Evolutionary conservation across 1,139 yeast genomes (phyloP).

Genomic region (Debaryomyces nepalensis): DNA sequence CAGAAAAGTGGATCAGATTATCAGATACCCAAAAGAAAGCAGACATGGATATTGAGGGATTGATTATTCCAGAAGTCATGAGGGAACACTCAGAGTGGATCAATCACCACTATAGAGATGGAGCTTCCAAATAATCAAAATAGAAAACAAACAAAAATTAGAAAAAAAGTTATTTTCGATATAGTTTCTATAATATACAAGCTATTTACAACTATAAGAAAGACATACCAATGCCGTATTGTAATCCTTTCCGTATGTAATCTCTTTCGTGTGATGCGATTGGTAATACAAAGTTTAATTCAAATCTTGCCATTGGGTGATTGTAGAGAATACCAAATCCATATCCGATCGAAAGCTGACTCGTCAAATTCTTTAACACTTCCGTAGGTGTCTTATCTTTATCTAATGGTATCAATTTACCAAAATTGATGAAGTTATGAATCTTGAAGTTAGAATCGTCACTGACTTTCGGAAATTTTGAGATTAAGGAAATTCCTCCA

Average conservation of each 20-base stretch:
- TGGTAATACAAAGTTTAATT: conserved; percentile 85
- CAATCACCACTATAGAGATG: conserved; percentile 14
- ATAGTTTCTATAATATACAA: conserved; percentile 11
- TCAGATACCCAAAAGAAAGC: conserved; percentile 42
- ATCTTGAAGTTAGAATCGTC: conserved; percentile 66
- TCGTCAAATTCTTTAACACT: conserved; percentile 30
- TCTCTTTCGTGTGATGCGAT: conserved; percentile 68
- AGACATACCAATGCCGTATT: conserved; percentile 89
- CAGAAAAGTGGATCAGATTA: conserved; percentile 57
- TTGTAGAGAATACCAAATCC: conserved; percentile 83
- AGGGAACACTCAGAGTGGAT: conserved; percentile 68
- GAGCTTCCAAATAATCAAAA: neutral
- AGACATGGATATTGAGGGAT: conserved; percentile 67
- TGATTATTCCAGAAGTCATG: conserved; percentile 78
- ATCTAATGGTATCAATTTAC: conserved; percentile 59
- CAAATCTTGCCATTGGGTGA: conserved; percentile 91
- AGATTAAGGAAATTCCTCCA: conserved; percentile 71
- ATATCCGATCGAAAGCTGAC: conserved; percentile 53
- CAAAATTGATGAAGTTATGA: conserved; percentile 75
- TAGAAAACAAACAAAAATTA: neutral
- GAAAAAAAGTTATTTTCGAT: neutral
- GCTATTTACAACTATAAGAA: conserved; percentile 54
- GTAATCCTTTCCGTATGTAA: conserved; percentile 78
- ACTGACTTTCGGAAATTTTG: conserved; percentile 63
- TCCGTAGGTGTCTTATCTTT: conserved; percentile 26